Evolutionary conservation across 495 filamentous ascomycete genomes (phyloP), one percentile per base, ranked within the genome.

Genomic region (Amphirosellinia nigrospora): DNA sequence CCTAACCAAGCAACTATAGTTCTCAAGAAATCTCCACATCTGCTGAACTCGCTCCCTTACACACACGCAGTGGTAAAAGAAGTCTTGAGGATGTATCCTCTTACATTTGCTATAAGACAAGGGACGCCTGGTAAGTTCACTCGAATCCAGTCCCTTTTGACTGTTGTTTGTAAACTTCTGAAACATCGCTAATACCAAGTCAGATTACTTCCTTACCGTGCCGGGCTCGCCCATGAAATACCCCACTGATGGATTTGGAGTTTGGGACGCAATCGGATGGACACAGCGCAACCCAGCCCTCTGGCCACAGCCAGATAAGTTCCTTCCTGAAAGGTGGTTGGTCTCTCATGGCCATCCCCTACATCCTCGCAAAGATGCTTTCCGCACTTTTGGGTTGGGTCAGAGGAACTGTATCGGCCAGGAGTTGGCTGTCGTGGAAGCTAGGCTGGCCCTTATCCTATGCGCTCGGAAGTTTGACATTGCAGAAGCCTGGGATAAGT

Each of bases 371-470:
- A 83, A 83, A 48, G 75, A 80, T 60, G 81, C 83, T 0, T 88
- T 76, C 75, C 75, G 83, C n/a, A 78, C 82, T 1, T 88, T 88
- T 64, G 83, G 84, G 69, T 71, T 76, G 13, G 86, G 86, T 0
- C 80, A 82, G 13, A 71, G 82, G 5, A 75, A 70, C 21, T 88
- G 86, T 66, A 84, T 88, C 26, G 86, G 86, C 0, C 81, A 87
- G 69, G 79, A 82, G 50, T 77, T 87, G n/a, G 82, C 82, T 0
- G 75, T 85, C 69, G 72, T 80, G 1, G 83, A 87, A 73, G 70
- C 81, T 62, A 78, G 75, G 62, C 75, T 85, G 16, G 70, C 80
- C 5, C 48, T 88, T n/a, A n/a, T n/a, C n/a, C n/a, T n/a, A n/a
- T 30, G 82, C 77, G 0, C 70, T 86, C 73, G 82, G 45, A 71